Base-by-base conservation (phyloP, 257 asterid genomes). In the Nicotiana benthamiana region DNA sequence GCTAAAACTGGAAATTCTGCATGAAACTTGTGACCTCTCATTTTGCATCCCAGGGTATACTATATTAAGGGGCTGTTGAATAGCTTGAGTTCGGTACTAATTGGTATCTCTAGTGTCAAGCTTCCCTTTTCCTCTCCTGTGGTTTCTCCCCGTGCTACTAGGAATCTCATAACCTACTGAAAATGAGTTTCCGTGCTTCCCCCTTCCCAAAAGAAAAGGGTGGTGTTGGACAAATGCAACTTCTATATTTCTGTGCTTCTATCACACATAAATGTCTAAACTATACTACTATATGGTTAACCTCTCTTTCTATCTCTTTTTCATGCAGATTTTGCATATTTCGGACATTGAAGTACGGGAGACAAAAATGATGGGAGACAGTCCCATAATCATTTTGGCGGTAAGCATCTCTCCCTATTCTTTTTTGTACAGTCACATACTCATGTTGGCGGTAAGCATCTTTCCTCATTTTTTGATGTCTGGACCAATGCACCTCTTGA, bases 311-410 rank as follows among this genome's bases (percentile, higher is more conserved):
- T 83, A 52, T 9, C 9, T 28, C 27, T 52, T 30, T 27, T 80
- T 81, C 62, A 32, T 90, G 90, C 93, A 96, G 99, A 94, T 96
- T 85, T 85, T 96, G 78, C 99, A 94, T 80, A 86, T 96, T 81
- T 92, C 98, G 40, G 99, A 96, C 1, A 93, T 86, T 28, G 97
- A 94, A 81, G 97, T 96, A 77, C 91, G 89, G 82, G 97, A 94
- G 90, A 90, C 97, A 63, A 96, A 94, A 90, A 90, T 96, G 97
- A 90, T 96, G 97, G 99, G 97, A 68, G 99, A 96, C 75, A 85
- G 92, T 57, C 97, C 99, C 64, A 88, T 96, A 82, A 96, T 96
- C 75, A 92, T 96, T 75, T 85, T 96, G 61, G 90, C 84, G 8
- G 99, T 96, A 90, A 82, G 72, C 75, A 59, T 75, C 60, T 56